Evolutionary conservation across 2,329 filamentous ascomycete species (phyloP).

Genomic region (Calonectria pteridis): DNA sequence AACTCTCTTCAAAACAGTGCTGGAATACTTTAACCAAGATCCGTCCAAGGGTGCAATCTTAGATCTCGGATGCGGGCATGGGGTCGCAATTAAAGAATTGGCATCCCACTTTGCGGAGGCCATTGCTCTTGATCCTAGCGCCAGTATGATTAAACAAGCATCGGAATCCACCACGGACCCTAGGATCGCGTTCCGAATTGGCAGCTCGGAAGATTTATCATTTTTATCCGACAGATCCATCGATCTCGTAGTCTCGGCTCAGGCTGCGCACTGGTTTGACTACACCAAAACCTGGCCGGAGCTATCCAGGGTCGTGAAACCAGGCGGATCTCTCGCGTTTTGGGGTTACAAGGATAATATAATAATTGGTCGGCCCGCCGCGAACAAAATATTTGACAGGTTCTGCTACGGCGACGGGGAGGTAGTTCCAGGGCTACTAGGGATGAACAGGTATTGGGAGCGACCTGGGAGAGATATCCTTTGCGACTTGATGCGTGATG

Average conservation of each 20-base stretch:
- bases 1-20: slow-evolving; percentile 64
- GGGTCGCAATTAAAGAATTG: slow-evolving; percentile 67
- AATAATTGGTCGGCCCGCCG: slow-evolving; percentile 64
- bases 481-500: slow-evolving; percentile 61
- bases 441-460: slow-evolving; percentile 72
- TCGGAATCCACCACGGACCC: slow-evolving; percentile 52
- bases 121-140: slow-evolving; percentile 68
- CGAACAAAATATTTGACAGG: slow-evolving; percentile 65
- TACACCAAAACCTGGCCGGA: slow-evolving; percentile 67
- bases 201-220: slow-evolving; percentile 65
- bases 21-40: slow-evolving; percentile 63
- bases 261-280: slow-evolving; percentile 78
- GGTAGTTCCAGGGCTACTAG: slow-evolving; percentile 56
- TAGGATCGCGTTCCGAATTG: slow-evolving; percentile 63
- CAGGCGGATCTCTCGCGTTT: slow-evolving; percentile 71
- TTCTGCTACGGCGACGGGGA: slow-evolving; percentile 67
- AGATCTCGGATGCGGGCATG: slow-evolving; percentile 75
- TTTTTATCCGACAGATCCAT: slow-evolving; percentile 63
- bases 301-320: slow-evolving; percentile 64
- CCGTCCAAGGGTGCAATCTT: slow-evolving; percentile 53
- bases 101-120: slow-evolving; percentile 64
- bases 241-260: slow-evolving; percentile 64
- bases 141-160: slow-evolving; percentile 68
- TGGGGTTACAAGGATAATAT: slow-evolving; percentile 77
- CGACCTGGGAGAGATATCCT: slow-evolving; percentile 69